Base-by-base conservation (phyloP, 371 early-diverging fungal species). In the Saksenaea oblongispora region DNA sequence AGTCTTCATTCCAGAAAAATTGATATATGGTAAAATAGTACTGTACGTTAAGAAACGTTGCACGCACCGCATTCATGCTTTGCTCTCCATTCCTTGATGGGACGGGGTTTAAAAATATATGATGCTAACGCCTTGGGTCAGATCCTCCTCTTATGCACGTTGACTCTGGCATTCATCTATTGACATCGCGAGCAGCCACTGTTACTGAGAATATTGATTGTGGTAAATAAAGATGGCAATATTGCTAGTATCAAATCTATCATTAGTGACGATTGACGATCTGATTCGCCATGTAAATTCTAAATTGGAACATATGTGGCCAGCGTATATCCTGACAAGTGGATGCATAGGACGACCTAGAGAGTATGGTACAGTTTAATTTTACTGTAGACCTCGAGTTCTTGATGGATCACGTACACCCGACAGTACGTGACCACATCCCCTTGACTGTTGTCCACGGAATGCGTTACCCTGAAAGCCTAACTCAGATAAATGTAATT, bases 341-440 rank as follows among this genome's bases (percentile, higher is more conserved):
- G 15, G 15, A 26, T 27, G 4, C 13, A 14, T 34, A 71, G 71
- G 64, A 66, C 34, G 34, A 66, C 53, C 58, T 72, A 2, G 60
- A 72, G 37, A 41, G 61, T 15, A 63, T 73, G 55, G 61, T 65
- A 9, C 73, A 73, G 26, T 59, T 73, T 36, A 73, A 73, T 54
- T 69, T 69, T 35, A 65, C 63, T 0, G 73, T 73, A 10, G 69
- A 73, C 61, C 39, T 73, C 17, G 64, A 64, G 1, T 73, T 37
- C 26, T 44, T 73, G 0, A 65, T 73, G 69, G 34, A 31, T 1
- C 55, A 67, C 27, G n/a, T 69, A 22, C 66, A 63, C 42, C 66
- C 66, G 2, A 34, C 37, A 7, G 59, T 65, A 0, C 53, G 62
- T 11, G 18, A 62, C 18, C 35, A 17, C 5, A 60, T 65, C 22